Conservation (phyloP, 2,329 filamentous ascomycete species). For the Cyphellophora europaea region DNA sequence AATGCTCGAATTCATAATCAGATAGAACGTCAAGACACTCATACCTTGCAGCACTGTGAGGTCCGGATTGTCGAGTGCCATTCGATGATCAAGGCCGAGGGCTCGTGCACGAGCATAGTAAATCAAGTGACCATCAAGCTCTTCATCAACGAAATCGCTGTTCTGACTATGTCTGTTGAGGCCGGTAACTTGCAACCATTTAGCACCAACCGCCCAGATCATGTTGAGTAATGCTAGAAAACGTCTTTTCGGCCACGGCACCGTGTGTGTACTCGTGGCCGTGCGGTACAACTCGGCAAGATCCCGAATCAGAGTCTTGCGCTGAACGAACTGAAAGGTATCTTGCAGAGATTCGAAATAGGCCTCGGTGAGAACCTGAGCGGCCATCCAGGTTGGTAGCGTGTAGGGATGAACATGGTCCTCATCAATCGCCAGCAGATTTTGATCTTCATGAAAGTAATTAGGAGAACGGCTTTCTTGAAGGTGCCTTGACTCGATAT, state of each 20-base stretch:
- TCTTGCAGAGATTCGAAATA: constrained; percentile 14
- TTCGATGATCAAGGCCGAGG: constrained; percentile 16
- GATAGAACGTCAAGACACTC: constrained; percentile 13
- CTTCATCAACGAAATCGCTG: neutral
- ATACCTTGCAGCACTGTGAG: constrained; percentile 19
- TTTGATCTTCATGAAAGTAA: constrained; percentile 14
- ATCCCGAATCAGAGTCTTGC: constrained; percentile 9
- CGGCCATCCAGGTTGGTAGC: constrained; percentile 5
- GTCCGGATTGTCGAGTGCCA: constrained; percentile 18
- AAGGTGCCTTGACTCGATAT: constrained; percentile 4
- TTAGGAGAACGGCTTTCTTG: neutral
- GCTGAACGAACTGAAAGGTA: constrained; percentile 9
- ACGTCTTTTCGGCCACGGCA: constrained; percentile 9
- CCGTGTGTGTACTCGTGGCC: neutral
- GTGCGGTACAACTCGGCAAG: constrained; percentile 2
- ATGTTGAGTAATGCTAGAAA: constrained; percentile 14
- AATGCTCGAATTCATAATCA: constrained; percentile 17
- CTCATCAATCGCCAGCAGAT: constrained; percentile 13
- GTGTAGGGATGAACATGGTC: constrained; percentile 11
- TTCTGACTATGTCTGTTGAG: constrained; percentile 1
- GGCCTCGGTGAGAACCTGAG: constrained; percentile 10
- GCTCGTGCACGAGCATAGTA: constrained; percentile 20
- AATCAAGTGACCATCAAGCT: constrained; percentile 13
- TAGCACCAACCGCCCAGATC: constrained; percentile 11
- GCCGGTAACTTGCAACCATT: constrained; percentile 9